Base-by-base conservation (phyloP, 2,329 filamentous ascomycete species). In the Ceratocystis lukuohia region DNA sequence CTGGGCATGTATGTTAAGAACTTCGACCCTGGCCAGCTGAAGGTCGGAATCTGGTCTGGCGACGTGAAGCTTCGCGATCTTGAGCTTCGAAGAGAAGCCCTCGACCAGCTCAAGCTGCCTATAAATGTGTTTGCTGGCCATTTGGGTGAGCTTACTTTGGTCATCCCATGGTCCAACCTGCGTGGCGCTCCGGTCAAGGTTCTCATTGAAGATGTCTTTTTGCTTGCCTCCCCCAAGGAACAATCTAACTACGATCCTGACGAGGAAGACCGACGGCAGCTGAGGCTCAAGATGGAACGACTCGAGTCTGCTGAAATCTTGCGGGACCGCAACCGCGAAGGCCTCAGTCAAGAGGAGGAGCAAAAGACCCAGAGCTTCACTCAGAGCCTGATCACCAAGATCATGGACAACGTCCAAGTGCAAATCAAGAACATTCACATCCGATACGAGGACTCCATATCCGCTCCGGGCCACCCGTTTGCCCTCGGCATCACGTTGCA, bases 1-100 rank as follows among this genome's bases (percentile, higher is more conserved):
- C 80, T 99, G 84, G 95, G 94, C 82, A 96, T 97, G 88, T 99
- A 99, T 77, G 93, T 99, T 77, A 92, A 96, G 83, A 97, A 99
- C 78, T 99, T 99, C 75, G 94, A 99, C 77, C 91, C 94, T 65
- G 88, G 91, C 73, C 94, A 99, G 80, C 83, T 99, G 70, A 99
- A 99, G 75, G 92, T 99, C 70, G 94, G 95, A 70, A 99, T 99
- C 73, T 99, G 93, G 94, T 96, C 90, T 25, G 94, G 95, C 72
- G 94, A 99, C 79, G 94, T 99, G 73, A 96, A 96, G 78, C 82
- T 99, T 59, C 87, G 87, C 68, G 87, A 99, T 72, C 86, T 99
- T 68, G 89, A 99, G 78, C 83, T 99, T 61, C 90, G 92, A 66
- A 85, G 89, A 67, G 94, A 99, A 80, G 94, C 94, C 20, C 87